A percentile compares a stretch with the other conserved stretches of the same genome.
These are phyloP conservation scores for Eutrema yunnanense DNA, from an alignment of 345 rosid genomes.

Conservation along the genomic window DNA sequence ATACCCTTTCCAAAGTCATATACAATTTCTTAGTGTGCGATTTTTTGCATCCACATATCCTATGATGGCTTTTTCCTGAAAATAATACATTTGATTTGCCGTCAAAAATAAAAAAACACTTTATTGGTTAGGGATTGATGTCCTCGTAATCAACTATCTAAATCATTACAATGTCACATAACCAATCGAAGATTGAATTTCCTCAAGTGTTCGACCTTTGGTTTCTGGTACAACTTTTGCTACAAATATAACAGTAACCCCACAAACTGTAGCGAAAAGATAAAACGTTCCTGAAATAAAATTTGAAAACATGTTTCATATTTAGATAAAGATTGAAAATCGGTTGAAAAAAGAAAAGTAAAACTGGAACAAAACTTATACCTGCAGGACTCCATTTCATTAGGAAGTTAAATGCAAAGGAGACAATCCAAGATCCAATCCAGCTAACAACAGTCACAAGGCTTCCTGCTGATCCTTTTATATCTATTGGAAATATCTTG, in stretches of 20 bases:
- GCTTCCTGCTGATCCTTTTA: conserved; percentile 85
- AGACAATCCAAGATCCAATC: conserved; percentile 72
- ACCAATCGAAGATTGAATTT: conserved; percentile 48
- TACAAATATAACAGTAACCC: conserved; percentile 50
- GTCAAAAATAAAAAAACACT: too few relatives aligned
- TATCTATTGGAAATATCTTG: conserved; percentile 72
- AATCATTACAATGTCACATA: background rate
- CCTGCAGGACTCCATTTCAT: conserved; percentile 13
- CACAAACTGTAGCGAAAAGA: conserved; percentile 47
- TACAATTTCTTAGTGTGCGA: too few relatives aligned
- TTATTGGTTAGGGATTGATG: too few relatives aligned
- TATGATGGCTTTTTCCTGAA: too few relatives aligned
- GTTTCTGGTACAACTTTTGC: conserved; percentile 72
- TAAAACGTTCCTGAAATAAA: conserved; percentile 54
- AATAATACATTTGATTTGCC: too few relatives aligned
- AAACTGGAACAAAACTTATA: background rate
- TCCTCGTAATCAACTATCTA: background rate
- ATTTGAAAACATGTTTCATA: background rate
- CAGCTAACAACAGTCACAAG: conserved; percentile 71
- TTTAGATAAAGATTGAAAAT: background rate
- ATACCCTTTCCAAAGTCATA: too few relatives aligned
- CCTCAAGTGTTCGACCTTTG: conserved; percentile 61
- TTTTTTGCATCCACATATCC: too few relatives aligned
- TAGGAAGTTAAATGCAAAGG: conserved; percentile 59
- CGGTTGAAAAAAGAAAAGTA: background rate